Evolutionary conservation across 2,329 filamentous ascomycete species (phyloP), one percentile per base, ranked within the genome.

Genomic region (Penicillium sp.): DNA sequence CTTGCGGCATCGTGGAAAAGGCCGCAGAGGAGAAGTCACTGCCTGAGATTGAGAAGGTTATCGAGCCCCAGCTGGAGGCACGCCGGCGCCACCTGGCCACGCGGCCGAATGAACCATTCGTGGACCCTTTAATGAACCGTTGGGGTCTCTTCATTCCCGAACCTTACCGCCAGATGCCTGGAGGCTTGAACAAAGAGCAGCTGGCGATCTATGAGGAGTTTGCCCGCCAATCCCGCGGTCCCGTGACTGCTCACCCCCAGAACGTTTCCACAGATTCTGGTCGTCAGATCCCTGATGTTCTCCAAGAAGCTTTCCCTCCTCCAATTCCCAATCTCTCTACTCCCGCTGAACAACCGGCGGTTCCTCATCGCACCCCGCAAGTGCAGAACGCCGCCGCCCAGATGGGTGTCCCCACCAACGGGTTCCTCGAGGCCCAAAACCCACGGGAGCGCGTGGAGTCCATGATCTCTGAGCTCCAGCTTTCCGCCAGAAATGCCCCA

Each of bases 191-290:
- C 71, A 84, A 90, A 25, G 92, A 97, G 69, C 95, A 99, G 71
- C 86, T 98, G 81, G 91, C 91, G 11, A 96, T 99, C 28, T 99
- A 99, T 71, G 93, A 98, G 71, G 93, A 98, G 63, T 99, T 99
- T 75, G 92, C 91, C 10, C 85, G 92, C 57, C 92, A 96, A 73
- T 89, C 91, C 31, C 89, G 92, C 57, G 85, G 84, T n/a, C 77
- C 84, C 43, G 75, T 71, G 74, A 82, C 71, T 67, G 83, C 62
- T 75, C 87, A 78, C 72, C 82, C 71, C 71, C 86, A 75, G 74
- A 87, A 73, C 74, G 75, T 78, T 8, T 85, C 85, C 2, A 83
- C 85, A 51, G 86, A 88, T 63, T 82, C 81, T 57, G 82, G 82
- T 49, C 83, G 86, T 57, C 86, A 87, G 65, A 73, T 88, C 54